Conservation (phyloP, 768 basidiomycete species). For the Leccinum disarticulatum region DNA sequence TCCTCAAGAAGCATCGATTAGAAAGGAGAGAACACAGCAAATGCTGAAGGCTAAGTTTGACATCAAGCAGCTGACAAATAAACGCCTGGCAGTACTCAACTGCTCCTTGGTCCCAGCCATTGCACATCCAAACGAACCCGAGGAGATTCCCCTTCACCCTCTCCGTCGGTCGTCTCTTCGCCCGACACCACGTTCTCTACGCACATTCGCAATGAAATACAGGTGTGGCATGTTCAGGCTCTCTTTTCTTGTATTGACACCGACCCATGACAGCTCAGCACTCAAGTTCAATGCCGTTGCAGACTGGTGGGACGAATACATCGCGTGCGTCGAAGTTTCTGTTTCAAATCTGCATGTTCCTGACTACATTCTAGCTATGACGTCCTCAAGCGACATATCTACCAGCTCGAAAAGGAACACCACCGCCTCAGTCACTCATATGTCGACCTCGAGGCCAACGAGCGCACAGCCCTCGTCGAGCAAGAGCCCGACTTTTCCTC, state of each 20-base stretch:
- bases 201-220: constrained; percentile 33
- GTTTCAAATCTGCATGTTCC: background rate
- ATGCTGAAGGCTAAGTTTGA: too few species aligned
- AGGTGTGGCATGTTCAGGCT: constrained; percentile 21
- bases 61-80: background rate
- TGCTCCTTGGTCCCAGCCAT: constrained; percentile 7
- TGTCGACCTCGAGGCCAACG: background rate
- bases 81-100: too few species aligned
- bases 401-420: constrained; percentile 81
- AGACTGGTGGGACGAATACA: constrained; percentile 93
- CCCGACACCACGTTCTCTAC: constrained; percentile 3
- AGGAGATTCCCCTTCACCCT: constrained; percentile 28
- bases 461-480: background rate
- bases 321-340: constrained; percentile 58
- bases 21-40: background rate
- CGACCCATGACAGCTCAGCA: constrained; percentile 53
- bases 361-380: constrained; percentile 63
- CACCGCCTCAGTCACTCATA: constrained; percentile 11
- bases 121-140: constrained; percentile 8
- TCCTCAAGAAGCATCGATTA: background rate
- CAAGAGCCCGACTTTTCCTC: background rate
- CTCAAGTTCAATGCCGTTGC: constrained; percentile 90
- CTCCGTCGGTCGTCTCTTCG: constrained; percentile 3
- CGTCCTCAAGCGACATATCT: constrained; percentile 79
- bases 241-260: background rate